Percentiles rank a stretch among this genome's conserved stretches.
Evolutionary conservation across 371 early-diverging fungal species (phyloP).

Genomic region (Choanephora cucurbitarum): DNA sequence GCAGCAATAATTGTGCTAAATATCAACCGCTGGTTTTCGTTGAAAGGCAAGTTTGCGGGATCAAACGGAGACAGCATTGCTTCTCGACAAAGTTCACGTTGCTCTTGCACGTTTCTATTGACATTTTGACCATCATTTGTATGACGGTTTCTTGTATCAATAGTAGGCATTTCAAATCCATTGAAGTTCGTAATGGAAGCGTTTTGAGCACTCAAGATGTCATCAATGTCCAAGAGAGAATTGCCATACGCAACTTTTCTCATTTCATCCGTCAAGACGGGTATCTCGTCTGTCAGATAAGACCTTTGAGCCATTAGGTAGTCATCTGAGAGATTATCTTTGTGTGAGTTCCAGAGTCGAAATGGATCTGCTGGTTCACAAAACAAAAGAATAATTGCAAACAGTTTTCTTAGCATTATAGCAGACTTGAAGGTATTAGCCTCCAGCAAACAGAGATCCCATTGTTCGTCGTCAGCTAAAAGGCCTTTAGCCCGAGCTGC

Average conservation of each 20-base stretch:
- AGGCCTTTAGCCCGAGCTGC: constrained; percentile 13
- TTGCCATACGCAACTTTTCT: neutral
- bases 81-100: too few species aligned
- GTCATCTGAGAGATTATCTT: neutral
- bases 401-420: constrained; percentile 13
- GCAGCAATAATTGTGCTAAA: neutral
- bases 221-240: neutral
- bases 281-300: neutral
- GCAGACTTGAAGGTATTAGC: constrained; percentile 9
- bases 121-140: too few species aligned
- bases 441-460: constrained; percentile 18
- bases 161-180: too few species aligned
- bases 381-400: constrained; percentile 10
- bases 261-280: neutral
- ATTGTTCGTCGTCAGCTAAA: constrained; percentile 19
- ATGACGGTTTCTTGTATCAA: too few species aligned
- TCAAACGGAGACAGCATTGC: too few species aligned
- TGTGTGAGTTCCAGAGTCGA: constrained; percentile 3
- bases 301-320: neutral
- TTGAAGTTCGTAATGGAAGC: too few species aligned
- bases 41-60: too few species aligned
- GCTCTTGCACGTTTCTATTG: too few species aligned
- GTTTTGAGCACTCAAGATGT: too few species aligned
- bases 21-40: too few species aligned
- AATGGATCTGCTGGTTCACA: constrained; percentile 2